These are phyloP conservation scores for Blastobotrys parvus DNA, from an alignment of 805 yeast species.

Conservation along the genomic window DNA sequence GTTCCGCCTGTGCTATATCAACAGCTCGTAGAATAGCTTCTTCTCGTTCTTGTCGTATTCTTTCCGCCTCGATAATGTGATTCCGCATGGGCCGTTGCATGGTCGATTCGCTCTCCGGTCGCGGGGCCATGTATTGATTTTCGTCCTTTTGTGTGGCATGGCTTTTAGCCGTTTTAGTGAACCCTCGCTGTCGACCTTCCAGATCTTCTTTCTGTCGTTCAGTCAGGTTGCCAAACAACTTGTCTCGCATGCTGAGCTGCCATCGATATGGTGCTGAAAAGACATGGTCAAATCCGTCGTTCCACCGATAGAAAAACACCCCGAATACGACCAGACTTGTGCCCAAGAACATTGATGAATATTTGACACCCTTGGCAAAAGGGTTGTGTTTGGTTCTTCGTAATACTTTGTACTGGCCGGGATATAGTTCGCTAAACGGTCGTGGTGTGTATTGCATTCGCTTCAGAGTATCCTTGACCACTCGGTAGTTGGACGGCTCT, in stretches of 20 bases:
- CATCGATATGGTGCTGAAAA: slow-evolving; percentile 59
- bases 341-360: slow-evolving; percentile 45
- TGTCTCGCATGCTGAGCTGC: slow-evolving; percentile 49
- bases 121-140: slow-evolving; percentile 26
- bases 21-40: slow-evolving; percentile 42
- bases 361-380: slow-evolving; percentile 52
- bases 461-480: slow-evolving; percentile 66
- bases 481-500: slow-evolving; percentile 58
- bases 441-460: slow-evolving; percentile 68
- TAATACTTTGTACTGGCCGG: slow-evolving; percentile 70
- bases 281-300: slow-evolving; percentile 71
- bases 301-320: slow-evolving; percentile 74
- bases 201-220: slow-evolving; percentile 60
- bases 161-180: slow-evolving; percentile 18
- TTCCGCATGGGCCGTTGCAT: slow-evolving; percentile 62
- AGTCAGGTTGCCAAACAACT: slow-evolving; percentile 43
- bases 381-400: slow-evolving; percentile 47
- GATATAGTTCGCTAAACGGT: slow-evolving; percentile 64
- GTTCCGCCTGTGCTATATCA: slow-evolving; percentile 33
- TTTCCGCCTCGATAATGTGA: slow-evolving; percentile 68
- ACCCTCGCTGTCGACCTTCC: slow-evolving; percentile 30
- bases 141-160: slow-evolving; percentile 13
- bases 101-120: slow-evolving; percentile 18
- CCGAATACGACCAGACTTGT: slow-evolving; percentile 46
- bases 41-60: slow-evolving; percentile 59